Conservation (phyloP, 164 flowering plant genomes). For the Malania oleifera region DNA sequence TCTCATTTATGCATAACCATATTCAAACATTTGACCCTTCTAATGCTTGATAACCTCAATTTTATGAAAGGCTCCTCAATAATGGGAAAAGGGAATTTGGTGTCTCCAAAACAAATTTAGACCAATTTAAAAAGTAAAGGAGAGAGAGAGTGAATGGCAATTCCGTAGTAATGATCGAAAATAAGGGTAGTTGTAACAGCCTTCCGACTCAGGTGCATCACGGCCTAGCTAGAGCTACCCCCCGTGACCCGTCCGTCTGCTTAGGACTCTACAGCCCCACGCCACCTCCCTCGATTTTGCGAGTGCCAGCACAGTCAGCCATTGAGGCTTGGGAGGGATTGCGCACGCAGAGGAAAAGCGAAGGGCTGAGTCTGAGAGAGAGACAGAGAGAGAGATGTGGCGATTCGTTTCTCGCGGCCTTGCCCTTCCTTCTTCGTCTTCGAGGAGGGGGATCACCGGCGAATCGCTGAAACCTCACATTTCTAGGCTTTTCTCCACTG, state of each 20-base stretch:
- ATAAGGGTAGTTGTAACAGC: not conserved
- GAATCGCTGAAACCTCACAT: conserved; percentile 31
- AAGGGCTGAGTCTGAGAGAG: not conserved
- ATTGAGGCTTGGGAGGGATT: too few species aligned
- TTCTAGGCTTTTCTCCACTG: conserved; percentile 57
- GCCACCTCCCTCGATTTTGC: not conserved
- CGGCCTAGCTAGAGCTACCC: too few species aligned
- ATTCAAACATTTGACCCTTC: too few species aligned
- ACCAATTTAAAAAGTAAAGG: too few species aligned
- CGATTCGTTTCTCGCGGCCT: conserved; percentile 67
- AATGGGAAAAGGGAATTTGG: too few species aligned
- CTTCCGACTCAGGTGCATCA: too few species aligned
- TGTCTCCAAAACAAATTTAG: too few species aligned
- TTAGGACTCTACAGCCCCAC: not conserved
- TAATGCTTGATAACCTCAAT: too few species aligned
- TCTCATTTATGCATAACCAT: too few species aligned
- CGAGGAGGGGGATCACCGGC: conserved; percentile 30
- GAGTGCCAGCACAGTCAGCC: not conserved
- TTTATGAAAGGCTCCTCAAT: too few species aligned
- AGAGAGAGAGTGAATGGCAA: not conserved
- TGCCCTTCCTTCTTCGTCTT: conserved; percentile 23
- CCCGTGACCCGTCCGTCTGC: too few species aligned
- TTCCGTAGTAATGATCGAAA: not conserved
- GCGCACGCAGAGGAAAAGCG: too few species aligned
- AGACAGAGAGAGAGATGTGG: conserved; percentile 53